Evolutionary conservation across 331 rosid genomes (phyloP).

Genomic region (Cydonia oblonga): DNA sequence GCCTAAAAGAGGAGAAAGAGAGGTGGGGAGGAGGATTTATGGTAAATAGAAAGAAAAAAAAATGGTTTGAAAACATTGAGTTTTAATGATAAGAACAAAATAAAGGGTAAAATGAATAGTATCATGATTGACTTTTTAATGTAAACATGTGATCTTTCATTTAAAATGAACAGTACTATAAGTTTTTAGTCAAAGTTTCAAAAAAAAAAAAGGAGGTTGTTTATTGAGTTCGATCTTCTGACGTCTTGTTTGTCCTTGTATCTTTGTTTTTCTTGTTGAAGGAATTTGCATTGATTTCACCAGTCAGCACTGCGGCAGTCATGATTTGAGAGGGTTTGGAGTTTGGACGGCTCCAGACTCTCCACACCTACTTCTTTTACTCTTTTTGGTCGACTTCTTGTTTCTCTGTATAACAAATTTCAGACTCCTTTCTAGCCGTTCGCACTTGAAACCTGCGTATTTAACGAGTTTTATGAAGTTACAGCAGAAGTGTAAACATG

Average conservation of each 20-base stretch:
- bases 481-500: neutral
- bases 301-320: neutral
- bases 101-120: too few species aligned
- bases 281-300: conserved; percentile 73
- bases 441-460: too few species aligned
- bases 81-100: too few species aligned
- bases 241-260: conserved; percentile 41
- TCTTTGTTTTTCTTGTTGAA: conserved; percentile 42
- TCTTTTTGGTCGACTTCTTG: neutral
- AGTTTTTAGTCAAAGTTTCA: too few species aligned
- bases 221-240: conserved; percentile 11
- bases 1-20: neutral
- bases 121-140: too few species aligned
- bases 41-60: conserved; percentile 4
- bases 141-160: too few species aligned
- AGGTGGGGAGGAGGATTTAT: neutral
- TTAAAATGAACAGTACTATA: too few species aligned
- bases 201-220: too few species aligned
- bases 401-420: too few species aligned
- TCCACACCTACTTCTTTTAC: neutral
- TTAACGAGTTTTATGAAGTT: neutral
- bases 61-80: too few species aligned
- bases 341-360: neutral
- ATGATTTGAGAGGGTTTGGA: neutral
- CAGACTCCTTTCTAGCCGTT: too few species aligned